Evolutionary conservation across 768 basidiomycete species (phyloP), one percentile per base, ranked within the genome.

Genomic region (Lanmaoa pseudosensibilis): DNA sequence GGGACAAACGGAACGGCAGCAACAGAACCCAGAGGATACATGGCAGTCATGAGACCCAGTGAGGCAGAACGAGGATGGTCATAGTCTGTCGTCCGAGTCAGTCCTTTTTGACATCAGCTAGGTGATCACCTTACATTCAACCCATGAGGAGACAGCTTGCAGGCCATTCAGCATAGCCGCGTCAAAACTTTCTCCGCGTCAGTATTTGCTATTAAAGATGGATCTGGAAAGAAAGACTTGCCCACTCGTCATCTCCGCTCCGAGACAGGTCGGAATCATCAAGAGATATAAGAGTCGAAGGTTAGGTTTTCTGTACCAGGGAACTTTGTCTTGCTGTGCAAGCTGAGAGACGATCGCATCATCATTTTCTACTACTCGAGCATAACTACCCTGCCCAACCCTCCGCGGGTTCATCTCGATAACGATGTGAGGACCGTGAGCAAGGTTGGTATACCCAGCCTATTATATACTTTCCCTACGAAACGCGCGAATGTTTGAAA

Each of bases 261-360:
- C 57, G 3, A 69, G 47, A 46, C 64, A 65, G 8, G 61, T 41
- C 15, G 83, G 85, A 57, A 85, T 71, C 67, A 86, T 75, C 47
- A 85, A 46, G 25, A 86, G 55, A 67, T 86, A 86, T 41, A 86
- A 59, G 23, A 75, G 36, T 21, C 84, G 73, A 56, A 87, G 70
- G 59, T 86, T 86, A 2, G 75, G 83, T 60, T 86, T 87, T 58
- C 63, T 66, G 67, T 85, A 86, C 85, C 86, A 87, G 39, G 83
- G 81, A 7, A 74, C 75, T 38, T 72, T 73, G 66, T 87, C 85
- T 51, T 78, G 73, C 16, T 61, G n/a, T 15, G 50, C 62, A 19
- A 67, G 65, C 21, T 32, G 55, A 34, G 65, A 67, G 43, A 69
- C 64, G 34, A 52, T 36, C 10, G 46, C 16, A 16, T 65, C 51